phyloP scores from a whole-genome alignment of 176 grass and related monocot genomes.

The Rhynchospora breviuscula region DNA sequence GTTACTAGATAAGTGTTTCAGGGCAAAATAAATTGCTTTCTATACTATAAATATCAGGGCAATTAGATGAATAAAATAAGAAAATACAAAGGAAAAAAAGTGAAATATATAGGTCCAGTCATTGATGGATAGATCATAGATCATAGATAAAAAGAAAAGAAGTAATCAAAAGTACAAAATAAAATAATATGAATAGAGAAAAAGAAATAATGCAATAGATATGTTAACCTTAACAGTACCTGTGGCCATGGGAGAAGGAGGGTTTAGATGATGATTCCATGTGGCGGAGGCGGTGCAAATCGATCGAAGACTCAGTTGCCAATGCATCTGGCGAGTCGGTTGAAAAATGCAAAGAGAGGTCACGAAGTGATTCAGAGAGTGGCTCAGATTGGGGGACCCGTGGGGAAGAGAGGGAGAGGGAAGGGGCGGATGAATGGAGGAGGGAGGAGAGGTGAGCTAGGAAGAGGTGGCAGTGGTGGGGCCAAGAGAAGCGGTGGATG shows the following conservation, averaged over 20 bases:
- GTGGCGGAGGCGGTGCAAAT: conserved; percentile 46
- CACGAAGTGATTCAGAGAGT: conserved; percentile 76
- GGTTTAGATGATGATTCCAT: neutral
- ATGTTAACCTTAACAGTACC: neutral
- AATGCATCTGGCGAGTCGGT: conserved; percentile 40
- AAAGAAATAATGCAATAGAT: too few relatives aligned
- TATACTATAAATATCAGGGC: neutral
- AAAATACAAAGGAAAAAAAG: neutral
- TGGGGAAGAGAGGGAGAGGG: conserved; percentile 30
- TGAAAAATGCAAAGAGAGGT: conserved; percentile 67
- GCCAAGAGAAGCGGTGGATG: conserved; percentile 97
- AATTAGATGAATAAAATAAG: neutral
- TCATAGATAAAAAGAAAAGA: too few relatives aligned
- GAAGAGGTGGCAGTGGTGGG: conserved; percentile 90
- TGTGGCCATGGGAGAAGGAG: conserved; percentile 18
- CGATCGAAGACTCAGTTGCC: conserved; percentile 45
- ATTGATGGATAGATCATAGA: neutral
- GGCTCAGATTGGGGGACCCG: conserved; percentile 18
- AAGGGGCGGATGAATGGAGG: conserved; percentile 37
- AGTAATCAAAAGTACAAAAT: too few relatives aligned
- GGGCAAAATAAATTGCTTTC: neutral
- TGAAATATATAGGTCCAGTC: neutral
- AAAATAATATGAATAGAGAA: too few relatives aligned
- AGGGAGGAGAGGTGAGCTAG: conserved; percentile 63
- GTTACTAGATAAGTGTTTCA: neutral